These are phyloP conservation scores for Aureobasidium vineae DNA, from an alignment of 2,329 filamentous ascomycete species.

Conservation along the genomic window DNA sequence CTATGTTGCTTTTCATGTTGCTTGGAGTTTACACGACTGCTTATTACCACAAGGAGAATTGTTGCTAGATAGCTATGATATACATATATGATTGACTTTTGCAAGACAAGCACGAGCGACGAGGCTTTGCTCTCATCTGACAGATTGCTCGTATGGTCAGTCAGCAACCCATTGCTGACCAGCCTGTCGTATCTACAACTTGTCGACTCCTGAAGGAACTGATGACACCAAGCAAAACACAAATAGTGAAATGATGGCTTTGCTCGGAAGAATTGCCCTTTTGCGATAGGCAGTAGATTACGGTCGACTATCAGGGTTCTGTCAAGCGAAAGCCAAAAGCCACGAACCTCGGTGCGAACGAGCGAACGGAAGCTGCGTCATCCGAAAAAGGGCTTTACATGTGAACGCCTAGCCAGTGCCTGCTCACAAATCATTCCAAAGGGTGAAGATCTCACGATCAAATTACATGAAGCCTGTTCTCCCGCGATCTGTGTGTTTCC, in stretches of 20 bases:
- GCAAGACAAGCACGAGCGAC: neutral
- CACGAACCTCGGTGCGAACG: neutral
- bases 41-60: neutral
- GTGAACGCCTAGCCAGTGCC: neutral
- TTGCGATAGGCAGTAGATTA: neutral
- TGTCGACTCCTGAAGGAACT: neutral
- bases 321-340: slow-evolving; percentile 16
- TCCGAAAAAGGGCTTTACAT: slow-evolving; percentile 3
- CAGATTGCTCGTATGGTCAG: neutral
- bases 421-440: slow-evolving; percentile 24
- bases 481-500: neutral
- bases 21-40: neutral
- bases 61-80: neutral
- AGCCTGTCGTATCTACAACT: neutral
- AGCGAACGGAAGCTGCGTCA: slow-evolving; percentile 15
- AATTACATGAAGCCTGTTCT: slow-evolving; percentile 13
- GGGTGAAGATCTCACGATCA: neutral
- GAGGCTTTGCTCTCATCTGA: neutral
- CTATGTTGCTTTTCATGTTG: neutral
- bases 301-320: neutral
- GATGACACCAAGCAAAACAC: neutral
- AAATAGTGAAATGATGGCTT: neutral
- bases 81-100: neutral
- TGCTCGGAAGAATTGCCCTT: neutral
- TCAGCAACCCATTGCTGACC: neutral